phyloP scores from a whole-genome alignment of 176 grass and related monocot genomes.

The Aegilops longissima region DNA sequence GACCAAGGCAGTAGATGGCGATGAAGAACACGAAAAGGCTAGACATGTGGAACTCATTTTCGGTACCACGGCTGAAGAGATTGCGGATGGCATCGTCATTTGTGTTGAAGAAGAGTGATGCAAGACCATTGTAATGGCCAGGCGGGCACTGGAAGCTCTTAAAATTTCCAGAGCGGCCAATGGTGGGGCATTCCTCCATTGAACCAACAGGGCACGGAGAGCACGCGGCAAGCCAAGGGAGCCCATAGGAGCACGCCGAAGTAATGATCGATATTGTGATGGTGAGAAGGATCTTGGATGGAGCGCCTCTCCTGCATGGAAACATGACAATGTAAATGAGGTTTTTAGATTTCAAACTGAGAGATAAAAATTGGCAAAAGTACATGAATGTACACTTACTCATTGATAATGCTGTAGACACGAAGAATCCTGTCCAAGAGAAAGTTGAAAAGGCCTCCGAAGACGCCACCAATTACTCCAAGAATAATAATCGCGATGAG shows the following conservation, averaged over 20 bases:
- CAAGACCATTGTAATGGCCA: constrained; percentile 88
- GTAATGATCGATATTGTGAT: constrained; percentile 76
- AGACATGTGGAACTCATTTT: constrained; percentile 69
- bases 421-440: constrained; percentile 79
- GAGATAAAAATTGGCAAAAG: background rate
- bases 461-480: constrained; percentile 78
- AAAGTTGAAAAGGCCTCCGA: constrained; percentile 84
- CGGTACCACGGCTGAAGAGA: constrained; percentile 75
- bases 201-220: constrained; percentile 57
- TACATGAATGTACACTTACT: constrained; percentile 47
- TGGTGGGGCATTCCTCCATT: constrained; percentile 68
- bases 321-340: constrained; percentile 24
- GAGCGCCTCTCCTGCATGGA: constrained; percentile 77
- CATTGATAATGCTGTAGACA: constrained; percentile 84
- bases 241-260: constrained; percentile 79
- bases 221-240: constrained; percentile 80
- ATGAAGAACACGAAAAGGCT: constrained; percentile 81
- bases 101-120: constrained; percentile 93
- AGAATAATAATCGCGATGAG: constrained; percentile 70
- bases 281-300: constrained; percentile 83
- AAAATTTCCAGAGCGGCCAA: constrained; percentile 81
- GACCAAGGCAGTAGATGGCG: constrained; percentile 72
- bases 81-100: constrained; percentile 95
- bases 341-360: constrained; percentile 5
- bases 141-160: constrained; percentile 89